Base-by-base conservation (phyloP, 768 basidiomycete genomes). In the Agaricus subrufescens region DNA sequence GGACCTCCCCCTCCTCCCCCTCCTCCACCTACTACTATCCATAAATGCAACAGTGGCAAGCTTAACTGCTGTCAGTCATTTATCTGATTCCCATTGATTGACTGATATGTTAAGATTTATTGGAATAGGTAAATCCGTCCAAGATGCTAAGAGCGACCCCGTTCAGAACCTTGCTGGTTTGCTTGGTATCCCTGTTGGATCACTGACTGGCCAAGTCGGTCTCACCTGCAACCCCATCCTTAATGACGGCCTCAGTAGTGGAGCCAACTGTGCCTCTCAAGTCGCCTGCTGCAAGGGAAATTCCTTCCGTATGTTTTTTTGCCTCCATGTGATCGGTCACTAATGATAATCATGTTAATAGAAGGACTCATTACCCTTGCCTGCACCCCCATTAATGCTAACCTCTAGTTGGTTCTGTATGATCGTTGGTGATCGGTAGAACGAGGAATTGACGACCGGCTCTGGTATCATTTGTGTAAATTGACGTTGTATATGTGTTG, bases 351-450 rank as follows among this genome's bases (percentile, higher is more conserved):
- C 7, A 38, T 27, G 4, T 26, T 38, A 10, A 27, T 15, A 54
- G 53, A 51, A 23, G 54, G 58, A 31, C 11, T 55, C 34, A n/a
- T 59, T 11, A 37, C 48, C 37, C 19, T 59, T 39, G 58, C 49
- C 49, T 59, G 58, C 45, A 51, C 42, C 12, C 58, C 58, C 47
- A 50, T 58, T 47, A 55, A 59, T 39, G 3, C 52, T 45, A 59
- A 50, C 50, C 37, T 55, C 54, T 55, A 48, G 44, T 38, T 11
- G 44, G 19, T 19, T 19, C 19, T 0, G 19, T 19, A 19, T 19
- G 19, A 19, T 1, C 19, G 19, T 19, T 19, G 19, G 19, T 19
- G 19, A 19, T 19, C 19, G 19, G 19, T 19, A 1, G 19, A 19
- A 19, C 19, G 19, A 19, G 19, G 19, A 19, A 19, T 19, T 19